Evolutionary conservation across 768 basidiomycete genomes (phyloP).

Genomic region (Leccinum uliginosum): DNA sequence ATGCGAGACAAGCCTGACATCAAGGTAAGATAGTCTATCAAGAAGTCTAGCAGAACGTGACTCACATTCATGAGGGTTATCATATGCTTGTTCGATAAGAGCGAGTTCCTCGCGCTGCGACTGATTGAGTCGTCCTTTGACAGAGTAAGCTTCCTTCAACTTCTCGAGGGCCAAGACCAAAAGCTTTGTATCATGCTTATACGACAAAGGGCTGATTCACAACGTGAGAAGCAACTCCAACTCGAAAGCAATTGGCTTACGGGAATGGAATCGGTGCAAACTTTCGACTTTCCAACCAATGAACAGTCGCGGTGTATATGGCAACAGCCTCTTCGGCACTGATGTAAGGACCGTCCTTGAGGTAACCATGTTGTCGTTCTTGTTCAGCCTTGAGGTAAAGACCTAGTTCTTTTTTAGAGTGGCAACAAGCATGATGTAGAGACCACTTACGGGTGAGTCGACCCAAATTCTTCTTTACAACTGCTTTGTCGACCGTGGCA

Average conservation of each 20-base stretch:
- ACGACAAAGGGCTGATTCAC: conserved; percentile 73
- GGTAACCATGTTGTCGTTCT: conserved; percentile 95
- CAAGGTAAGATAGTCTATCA: conserved; percentile 2
- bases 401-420: conserved; percentile 35
- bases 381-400: conserved; percentile 99
- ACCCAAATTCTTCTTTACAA: conserved; percentile 98
- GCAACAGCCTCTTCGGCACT: conserved; percentile 98
- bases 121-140: conserved; percentile 96
- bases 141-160: conserved; percentile 97
- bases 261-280: conserved; percentile 99
- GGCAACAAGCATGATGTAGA: neutral
- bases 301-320: conserved; percentile 96
- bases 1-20: conserved; percentile 81
- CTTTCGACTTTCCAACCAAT: conserved; percentile 97
- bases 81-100: conserved; percentile 97
- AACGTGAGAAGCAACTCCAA: conserved; percentile 1
- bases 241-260: conserved; percentile 35
- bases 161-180: conserved; percentile 96
- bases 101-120: conserved; percentile 98
- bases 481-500: conserved; percentile 96
- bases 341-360: conserved; percentile 99
- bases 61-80: conserved; percentile 97
- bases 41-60: neutral
- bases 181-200: conserved; percentile 98
- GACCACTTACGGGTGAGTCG: conserved; percentile 78